These are phyloP conservation scores for Pholiota molesta DNA, from an alignment of 768 basidiomycete species.

Conservation along the genomic window DNA sequence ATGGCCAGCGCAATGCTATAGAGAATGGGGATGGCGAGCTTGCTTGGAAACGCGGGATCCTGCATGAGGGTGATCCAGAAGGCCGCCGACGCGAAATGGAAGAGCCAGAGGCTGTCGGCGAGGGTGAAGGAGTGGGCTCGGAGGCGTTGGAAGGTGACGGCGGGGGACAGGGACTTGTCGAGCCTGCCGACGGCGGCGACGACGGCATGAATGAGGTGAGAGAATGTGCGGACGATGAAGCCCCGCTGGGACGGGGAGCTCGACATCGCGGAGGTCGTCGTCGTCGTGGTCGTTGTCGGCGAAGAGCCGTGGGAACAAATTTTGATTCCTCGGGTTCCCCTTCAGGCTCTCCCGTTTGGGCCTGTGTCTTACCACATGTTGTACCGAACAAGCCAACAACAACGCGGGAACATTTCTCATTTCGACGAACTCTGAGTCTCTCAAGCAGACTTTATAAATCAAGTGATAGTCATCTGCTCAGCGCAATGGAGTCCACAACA, in stretches of 20 bases:
- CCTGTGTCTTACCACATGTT: no score
- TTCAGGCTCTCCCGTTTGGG: neutral
- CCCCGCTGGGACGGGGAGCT: slow-evolving; percentile 23
- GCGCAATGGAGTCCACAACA: no score
- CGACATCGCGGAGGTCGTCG: slow-evolving; percentile 22
- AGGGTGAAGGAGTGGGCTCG: slow-evolving; percentile 56
- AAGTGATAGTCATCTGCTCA: no score
- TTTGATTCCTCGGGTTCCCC: slow-evolving; percentile 3
- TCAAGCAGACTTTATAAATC: no score
- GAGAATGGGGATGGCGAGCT: slow-evolving; percentile 75
- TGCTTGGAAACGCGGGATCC: slow-evolving; percentile 67
- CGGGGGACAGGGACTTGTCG: slow-evolving; percentile 76
- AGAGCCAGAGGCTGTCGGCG: slow-evolving; percentile 63
- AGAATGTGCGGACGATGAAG: slow-evolving; percentile 21
- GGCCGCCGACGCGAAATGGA: slow-evolving; percentile 61
- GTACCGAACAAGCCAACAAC: no score
- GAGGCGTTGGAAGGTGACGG: slow-evolving; percentile 63
- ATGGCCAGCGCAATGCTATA: slow-evolving; percentile 73
- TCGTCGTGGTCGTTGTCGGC: slow-evolving; percentile 20
- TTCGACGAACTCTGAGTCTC: no score
- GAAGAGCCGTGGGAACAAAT: slow-evolving; percentile 22
- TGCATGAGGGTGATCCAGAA: slow-evolving; percentile 81
- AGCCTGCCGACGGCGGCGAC: slow-evolving; percentile 65
- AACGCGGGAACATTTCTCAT: no score
- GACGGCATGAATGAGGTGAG: slow-evolving; percentile 46